Evolutionary conservation across 257 asterid genomes (phyloP).

Genomic region (Nicotiana noctiflora): DNA sequence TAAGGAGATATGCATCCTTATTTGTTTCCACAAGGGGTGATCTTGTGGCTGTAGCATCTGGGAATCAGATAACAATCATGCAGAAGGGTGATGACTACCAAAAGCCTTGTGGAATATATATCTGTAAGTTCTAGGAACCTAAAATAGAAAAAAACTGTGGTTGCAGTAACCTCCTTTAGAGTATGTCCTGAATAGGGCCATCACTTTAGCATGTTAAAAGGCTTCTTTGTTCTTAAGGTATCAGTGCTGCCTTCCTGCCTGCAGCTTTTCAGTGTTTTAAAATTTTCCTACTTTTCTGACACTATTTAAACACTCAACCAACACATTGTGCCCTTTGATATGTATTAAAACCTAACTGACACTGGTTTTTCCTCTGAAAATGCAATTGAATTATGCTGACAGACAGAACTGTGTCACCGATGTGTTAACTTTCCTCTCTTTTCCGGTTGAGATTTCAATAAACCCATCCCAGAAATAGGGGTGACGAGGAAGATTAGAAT

Average conservation of each 20-base stretch:
- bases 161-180: background rate
- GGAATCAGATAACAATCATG: slow-evolving; percentile 70
- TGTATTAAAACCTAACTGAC: background rate
- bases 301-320: background rate
- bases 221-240: background rate
- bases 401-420: background rate
- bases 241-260: background rate
- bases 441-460: background rate
- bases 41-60: slow-evolving; percentile 77
- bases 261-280: background rate
- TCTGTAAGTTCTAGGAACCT: slow-evolving; percentile 50
- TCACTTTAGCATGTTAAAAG: background rate
- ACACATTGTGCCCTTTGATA: background rate
- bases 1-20: slow-evolving; percentile 52
- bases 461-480: background rate
- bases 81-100: slow-evolving; percentile 72
- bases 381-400: background rate
- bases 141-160: background rate
- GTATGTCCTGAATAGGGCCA: background rate
- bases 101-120: slow-evolving; percentile 72
- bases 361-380: background rate
- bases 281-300: background rate
- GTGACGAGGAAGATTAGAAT: background rate
- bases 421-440: background rate
- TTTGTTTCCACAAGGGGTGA: slow-evolving; percentile 73